Evolutionary conservation across 129 eudicot genomes (phyloP).

Genomic region (Glebionis coronaria): DNA sequence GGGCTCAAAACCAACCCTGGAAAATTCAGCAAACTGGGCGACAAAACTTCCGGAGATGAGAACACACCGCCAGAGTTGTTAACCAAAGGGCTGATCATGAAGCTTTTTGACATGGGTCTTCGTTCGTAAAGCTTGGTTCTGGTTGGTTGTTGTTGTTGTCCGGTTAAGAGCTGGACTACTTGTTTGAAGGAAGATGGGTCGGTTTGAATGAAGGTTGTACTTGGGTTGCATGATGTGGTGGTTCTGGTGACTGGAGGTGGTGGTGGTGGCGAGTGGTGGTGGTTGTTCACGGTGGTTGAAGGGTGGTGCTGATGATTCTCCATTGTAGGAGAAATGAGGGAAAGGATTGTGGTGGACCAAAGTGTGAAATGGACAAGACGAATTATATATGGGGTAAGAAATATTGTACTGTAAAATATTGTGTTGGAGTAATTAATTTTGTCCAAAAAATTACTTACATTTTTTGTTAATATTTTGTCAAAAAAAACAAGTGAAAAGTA

Average conservation of each 20-base stretch:
- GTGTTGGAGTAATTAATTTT: too few relatives aligned
- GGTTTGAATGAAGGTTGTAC: slow-evolving; percentile 96
- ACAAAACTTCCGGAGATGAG: slow-evolving; percentile 46
- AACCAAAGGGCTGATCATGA: slow-evolving; percentile 58
- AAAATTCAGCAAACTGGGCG: slow-evolving; percentile 72
- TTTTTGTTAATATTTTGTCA: too few relatives aligned
- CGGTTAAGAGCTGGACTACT: slow-evolving; percentile 90
- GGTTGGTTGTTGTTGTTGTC: slow-evolving; percentile 46
- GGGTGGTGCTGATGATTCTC: slow-evolving; percentile 32
- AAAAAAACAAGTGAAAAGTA: too few relatives aligned
- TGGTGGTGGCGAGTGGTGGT: slow-evolving; percentile 33
- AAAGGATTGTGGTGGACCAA: slow-evolving; percentile 8
- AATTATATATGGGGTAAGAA: neutral
- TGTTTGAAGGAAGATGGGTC: slow-evolving; percentile 85
- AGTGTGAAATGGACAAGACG: slow-evolving; percentile 2
- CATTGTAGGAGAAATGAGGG: slow-evolving; percentile 34
- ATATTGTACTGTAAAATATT: neutral
- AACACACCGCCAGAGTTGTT: too few relatives aligned
- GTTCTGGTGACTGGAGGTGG: slow-evolving; percentile 56
- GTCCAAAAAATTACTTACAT: too few relatives aligned
- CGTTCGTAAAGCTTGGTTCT: slow-evolving; percentile 90
- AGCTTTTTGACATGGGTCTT: slow-evolving; percentile 53
- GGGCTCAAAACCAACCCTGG: slow-evolving; percentile 73
- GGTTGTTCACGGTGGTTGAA: slow-evolving; percentile 33
- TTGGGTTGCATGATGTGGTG: slow-evolving; percentile 73